phyloP scores from a whole-genome alignment of 2,329 filamentous ascomycete species.

The Bertia moriformis region DNA sequence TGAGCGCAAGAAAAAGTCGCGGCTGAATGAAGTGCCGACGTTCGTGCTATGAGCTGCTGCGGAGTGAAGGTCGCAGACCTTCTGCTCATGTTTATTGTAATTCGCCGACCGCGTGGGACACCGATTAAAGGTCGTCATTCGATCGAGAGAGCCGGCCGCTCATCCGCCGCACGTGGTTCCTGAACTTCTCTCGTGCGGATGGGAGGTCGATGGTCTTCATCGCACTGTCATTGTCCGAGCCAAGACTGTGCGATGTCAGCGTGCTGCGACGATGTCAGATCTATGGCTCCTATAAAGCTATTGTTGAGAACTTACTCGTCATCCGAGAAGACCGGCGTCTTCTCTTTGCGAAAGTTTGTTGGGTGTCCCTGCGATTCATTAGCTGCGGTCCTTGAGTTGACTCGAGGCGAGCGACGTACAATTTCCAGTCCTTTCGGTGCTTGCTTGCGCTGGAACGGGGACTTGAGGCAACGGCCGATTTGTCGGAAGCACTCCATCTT shows the following conservation, averaged over 20 bases:
- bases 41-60: constrained; percentile 23
- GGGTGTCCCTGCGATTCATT: constrained; percentile 16
- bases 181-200: constrained; percentile 11
- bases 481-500: constrained; percentile 19
- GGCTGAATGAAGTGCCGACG: constrained; percentile 24
- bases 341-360: constrained; percentile 24
- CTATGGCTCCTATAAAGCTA: constrained; percentile 2
- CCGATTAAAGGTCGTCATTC: no score
- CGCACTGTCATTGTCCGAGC: constrained; percentile 11
- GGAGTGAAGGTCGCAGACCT: no score
- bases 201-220: constrained; percentile 10
- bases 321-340: constrained; percentile 19
- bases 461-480: constrained; percentile 15
- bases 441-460: constrained; percentile 13
- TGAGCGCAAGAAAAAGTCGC: constrained; percentile 16
- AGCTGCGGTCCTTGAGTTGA: no score
- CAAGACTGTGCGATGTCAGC: constrained; percentile 11
- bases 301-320: constrained; percentile 15
- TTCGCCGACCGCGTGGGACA: no score
- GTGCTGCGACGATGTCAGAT: constrained; percentile 15
- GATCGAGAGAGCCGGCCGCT: no score
- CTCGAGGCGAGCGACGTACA: constrained; percentile 8
- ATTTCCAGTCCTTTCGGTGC: constrained; percentile 16
- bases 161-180: constrained; percentile 12
- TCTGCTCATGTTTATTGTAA: no score